Evolutionary conservation across 345 rosid species (phyloP), one percentile per base, ranked within the genome.

Genomic region (Chamaenerion angustifolium): DNA sequence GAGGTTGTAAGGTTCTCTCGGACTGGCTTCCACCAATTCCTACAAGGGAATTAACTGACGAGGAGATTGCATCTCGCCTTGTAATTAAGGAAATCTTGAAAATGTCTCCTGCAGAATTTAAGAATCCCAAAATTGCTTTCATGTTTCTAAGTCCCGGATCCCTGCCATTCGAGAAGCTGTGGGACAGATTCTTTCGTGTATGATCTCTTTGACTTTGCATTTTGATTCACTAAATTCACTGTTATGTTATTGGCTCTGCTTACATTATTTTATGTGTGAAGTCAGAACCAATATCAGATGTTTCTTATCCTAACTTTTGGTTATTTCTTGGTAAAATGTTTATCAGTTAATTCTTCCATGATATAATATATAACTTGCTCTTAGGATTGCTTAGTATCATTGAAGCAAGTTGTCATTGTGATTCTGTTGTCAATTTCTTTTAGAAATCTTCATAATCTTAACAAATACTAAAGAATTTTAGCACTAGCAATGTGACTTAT

Each of bases 91-190:
- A 70, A 35, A 70, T 74, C 52, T 41, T 74, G 58, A 52, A 42
- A 41, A 15, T 50, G 2, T 48, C 48, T 45, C 65, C 67, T 42
- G n/a, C 17, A 14, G 45, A 16, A 13, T 12, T 59, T 15, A 61
- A 57, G 43, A 64, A 57, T 18, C 40, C 68, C 0, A 74, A 74
- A 61, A 55, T 74, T 42, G 73, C 79, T 51, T 74, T 74, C 55
- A 60, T 74, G 75, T 74, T 74, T 64, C 51, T 70, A 59, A 67
- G 52, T 55, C 70, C 71, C 43, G 70, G 70, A 16, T 58, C 65
- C 12, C 60, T 74, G 48, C 79, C 79, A 42, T 74, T 74, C 46
- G 75, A 74, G 79, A 61, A 58, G 63, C 68, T 74, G 3, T 74
- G 79, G 72, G 72, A 67, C 56, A 73, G 46, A 40, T 73, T 73